These are phyloP conservation scores for Lepidium aucheri DNA, from an alignment of 345 rosid genomes.

Conservation along the genomic window DNA sequence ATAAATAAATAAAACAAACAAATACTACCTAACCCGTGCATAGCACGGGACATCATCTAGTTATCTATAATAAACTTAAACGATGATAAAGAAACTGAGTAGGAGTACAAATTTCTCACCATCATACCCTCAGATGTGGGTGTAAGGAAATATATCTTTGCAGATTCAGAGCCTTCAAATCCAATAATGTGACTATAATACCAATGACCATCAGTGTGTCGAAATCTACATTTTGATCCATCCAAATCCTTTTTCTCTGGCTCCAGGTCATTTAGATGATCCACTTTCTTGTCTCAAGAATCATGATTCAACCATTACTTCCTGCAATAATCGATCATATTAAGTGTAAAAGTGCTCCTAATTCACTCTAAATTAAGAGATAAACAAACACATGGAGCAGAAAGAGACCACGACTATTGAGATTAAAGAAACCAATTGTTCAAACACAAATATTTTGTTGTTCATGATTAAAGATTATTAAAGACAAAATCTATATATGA, in stretches of 20 bases:
- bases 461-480: too few relatives aligned
- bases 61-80: too few relatives aligned
- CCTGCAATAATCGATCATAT: conserved; percentile 57
- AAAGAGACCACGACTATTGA: too few relatives aligned
- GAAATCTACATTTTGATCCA: conserved; percentile 77
- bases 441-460: too few relatives aligned
- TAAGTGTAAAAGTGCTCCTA: conserved; percentile 69
- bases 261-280: conserved; percentile 40
- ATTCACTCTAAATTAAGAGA: conserved; percentile 33
- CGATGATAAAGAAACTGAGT: background rate
- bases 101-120: conserved; percentile 38
- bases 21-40: too few relatives aligned
- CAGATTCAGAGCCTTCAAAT: conserved; percentile 42
- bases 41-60: too few relatives aligned
- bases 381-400: too few relatives aligned
- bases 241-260: conserved; percentile 39
- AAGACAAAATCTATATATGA: too few relatives aligned
- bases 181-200: conserved; percentile 70
- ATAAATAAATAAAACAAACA: too few relatives aligned
- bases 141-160: conserved; percentile 69
- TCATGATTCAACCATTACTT: conserved; percentile 32
- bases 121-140: conserved; percentile 84
- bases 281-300: conserved; percentile 36
- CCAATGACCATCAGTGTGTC: conserved; percentile 77
- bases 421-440: too few relatives aligned